These are phyloP conservation scores for Nannochloropsis salina DNA, from an alignment of 108 stramenopile genomes.

Conservation along the genomic window DNA sequence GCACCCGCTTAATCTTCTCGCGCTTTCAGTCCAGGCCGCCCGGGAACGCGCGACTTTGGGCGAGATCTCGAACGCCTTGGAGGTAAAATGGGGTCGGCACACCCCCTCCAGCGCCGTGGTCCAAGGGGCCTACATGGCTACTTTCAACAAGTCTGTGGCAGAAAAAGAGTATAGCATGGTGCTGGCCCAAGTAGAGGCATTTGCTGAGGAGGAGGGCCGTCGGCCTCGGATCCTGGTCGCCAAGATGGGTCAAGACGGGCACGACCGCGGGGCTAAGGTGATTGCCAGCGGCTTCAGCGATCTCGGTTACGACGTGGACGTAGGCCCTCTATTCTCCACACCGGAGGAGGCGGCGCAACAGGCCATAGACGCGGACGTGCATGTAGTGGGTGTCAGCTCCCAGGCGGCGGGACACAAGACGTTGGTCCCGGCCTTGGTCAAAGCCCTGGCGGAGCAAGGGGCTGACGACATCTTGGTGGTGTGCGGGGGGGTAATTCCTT, in stretches of 20 bases:
- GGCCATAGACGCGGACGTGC: slow-evolving; percentile 93
- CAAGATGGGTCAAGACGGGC: slow-evolving; percentile 98
- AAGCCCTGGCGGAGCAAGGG: slow-evolving; percentile 69
- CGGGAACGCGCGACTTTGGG: slow-evolving; percentile 80
- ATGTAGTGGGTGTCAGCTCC: slow-evolving; percentile 87
- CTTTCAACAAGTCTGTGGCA: slow-evolving; percentile 45
- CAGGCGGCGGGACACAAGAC: slow-evolving; percentile 97
- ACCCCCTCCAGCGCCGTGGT: slow-evolving; percentile 75
- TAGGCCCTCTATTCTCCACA: slow-evolving; percentile 87
- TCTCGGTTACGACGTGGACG: slow-evolving; percentile 93
- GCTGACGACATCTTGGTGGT: slow-evolving; percentile 80
- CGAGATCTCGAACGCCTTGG: slow-evolving; percentile 88
- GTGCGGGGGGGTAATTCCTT: slow-evolving; percentile 92
- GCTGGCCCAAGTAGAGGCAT: slow-evolving; percentile 69
- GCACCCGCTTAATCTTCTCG: slow-evolving; percentile 80
- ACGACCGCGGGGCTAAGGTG: slow-evolving; percentile 96
- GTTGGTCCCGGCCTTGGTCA: slow-evolving; percentile 80
- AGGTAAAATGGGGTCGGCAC: slow-evolving; percentile 91
- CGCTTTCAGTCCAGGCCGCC: slow-evolving; percentile 84
- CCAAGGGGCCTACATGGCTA: slow-evolving; percentile 81
- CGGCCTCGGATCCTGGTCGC: slow-evolving; percentile 92
- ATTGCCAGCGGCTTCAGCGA: slow-evolving; percentile 94
- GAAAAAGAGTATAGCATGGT: slow-evolving; percentile 69
- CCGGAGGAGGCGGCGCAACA: slow-evolving; percentile 84
- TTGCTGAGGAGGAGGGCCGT: slow-evolving; percentile 81